These are phyloP conservation scores for Chalaropsis ovoidea DNA, from an alignment of 2,329 filamentous ascomycete genomes.

Conservation along the genomic window DNA sequence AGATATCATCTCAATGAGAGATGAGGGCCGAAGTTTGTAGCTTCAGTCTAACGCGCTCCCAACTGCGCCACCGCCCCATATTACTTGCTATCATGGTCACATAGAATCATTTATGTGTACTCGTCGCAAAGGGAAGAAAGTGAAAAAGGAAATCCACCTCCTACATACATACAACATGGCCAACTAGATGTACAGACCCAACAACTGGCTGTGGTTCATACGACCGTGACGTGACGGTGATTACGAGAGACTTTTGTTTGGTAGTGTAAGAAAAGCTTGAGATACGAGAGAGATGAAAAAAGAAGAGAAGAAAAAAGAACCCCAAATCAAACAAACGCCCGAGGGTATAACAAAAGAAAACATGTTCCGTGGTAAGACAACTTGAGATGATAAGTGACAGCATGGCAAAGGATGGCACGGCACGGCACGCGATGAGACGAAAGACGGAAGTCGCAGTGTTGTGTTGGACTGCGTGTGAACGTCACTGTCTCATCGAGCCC, in stretches of 20 bases:
- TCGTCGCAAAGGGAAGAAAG: neutral
- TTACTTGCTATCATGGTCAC: fast-evolving
- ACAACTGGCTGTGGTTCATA: no score
- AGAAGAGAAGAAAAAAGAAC: neutral
- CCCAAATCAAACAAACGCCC: neutral
- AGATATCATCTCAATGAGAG: neutral
- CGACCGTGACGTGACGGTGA: neutral
- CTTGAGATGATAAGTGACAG: neutral
- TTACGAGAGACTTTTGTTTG: neutral
- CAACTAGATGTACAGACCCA: neutral
- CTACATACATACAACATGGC: neutral
- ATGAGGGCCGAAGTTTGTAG: constrained; percentile 12
- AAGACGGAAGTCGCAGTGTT: neutral
- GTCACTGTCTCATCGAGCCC: neutral
- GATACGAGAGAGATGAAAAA: neutral
- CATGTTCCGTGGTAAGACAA: neutral
- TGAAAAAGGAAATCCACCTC: neutral
- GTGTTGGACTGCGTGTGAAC: no score
- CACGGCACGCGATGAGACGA: neutral
- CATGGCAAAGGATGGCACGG: neutral
- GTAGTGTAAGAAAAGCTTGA: neutral
- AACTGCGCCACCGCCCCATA: constrained; percentile 19
- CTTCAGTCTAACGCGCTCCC: constrained; percentile 22
- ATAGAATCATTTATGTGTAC: fast-evolving
- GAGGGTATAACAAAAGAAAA: constrained; percentile 13